Evolutionary conservation across 805 yeast species (phyloP), one percentile per base, ranked within the genome.

Genomic region (Starmerella kuoi): DNA sequence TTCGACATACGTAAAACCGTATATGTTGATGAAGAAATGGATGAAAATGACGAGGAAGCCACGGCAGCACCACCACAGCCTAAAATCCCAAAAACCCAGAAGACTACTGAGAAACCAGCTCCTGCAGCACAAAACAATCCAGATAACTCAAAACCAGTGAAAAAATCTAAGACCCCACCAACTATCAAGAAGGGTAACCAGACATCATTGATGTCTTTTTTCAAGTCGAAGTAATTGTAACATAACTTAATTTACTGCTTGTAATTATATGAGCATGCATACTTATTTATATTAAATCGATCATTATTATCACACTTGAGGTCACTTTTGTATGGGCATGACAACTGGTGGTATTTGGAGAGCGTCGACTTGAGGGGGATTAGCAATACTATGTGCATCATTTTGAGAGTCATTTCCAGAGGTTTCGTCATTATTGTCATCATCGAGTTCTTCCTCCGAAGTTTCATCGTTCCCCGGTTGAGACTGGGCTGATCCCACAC

Each of bases 141-240:
- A 14, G 22, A 32, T n/a, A 32, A 32, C 8, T n/a, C 22, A 4
- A 37, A 26, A 4, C 22, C 7, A 7, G 19, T 5, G 14, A 37
- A 27, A 17, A 26, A 27, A 14, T 18, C 34, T 11, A 40, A 31
- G n/a, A 31, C 38, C 4, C 38, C 38, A 4, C 44, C 38, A 5
- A 40, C 34, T 15, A 34, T 33, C 14, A n/a, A 26, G 11, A 21
- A 22, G 19, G 28, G 28, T 24, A 40, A 40, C 14, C 38, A 40
- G 25, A 40, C 36, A 15, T 26, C 36, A 14, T 23, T 39, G 34
- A 39, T 39, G 44, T 35, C 38, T 4, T 36, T 35, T 31, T 36
- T 40, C 18, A 30, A 9, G n/a, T 33, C 37, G 9, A 33, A 33
- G 18, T 15, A 30, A 9, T n/a, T n/a, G n/a, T n/a, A n/a, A n/a